Evolutionary conservation across 805 yeast genomes (phyloP).

Genomic region (Barnettozyma siamensis): DNA sequence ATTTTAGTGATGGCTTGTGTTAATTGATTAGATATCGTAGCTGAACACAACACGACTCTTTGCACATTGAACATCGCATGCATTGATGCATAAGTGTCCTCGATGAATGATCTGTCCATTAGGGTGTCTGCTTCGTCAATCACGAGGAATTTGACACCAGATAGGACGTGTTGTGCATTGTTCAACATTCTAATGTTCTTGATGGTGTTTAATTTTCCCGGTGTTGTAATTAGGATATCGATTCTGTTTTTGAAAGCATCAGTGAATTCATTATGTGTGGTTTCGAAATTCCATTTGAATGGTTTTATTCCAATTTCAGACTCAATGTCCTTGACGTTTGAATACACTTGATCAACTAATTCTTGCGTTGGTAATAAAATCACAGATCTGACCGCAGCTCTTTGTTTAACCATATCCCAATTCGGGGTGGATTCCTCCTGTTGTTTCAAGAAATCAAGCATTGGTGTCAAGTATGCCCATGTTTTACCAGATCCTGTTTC

Average conservation of each 20-base stretch:
- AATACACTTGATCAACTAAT: slow-evolving; percentile 72
- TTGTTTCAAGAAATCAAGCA: slow-evolving; percentile 60
- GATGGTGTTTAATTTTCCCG: slow-evolving; percentile 55
- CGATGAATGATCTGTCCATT: slow-evolving; percentile 73
- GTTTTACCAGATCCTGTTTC: slow-evolving; percentile 98
- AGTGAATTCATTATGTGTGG: slow-evolving; percentile 47
- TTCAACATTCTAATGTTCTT: slow-evolving; percentile 29
- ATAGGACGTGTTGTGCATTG: slow-evolving; percentile 34
- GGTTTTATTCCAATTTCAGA: slow-evolving; percentile 37
- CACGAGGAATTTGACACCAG: slow-evolving; percentile 54
- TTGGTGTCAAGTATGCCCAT: slow-evolving; percentile 79
- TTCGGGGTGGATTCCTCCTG: slow-evolving; percentile 34
- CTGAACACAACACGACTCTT: slow-evolving; percentile 75
- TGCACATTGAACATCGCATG: slow-evolving; percentile 44
- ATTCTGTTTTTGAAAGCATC: slow-evolving; percentile 45
- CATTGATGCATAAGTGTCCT: slow-evolving; percentile 55
- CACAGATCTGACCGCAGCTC: slow-evolving; percentile 56
- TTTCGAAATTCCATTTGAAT: slow-evolving; percentile 58
- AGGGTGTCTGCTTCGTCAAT: slow-evolving; percentile 94
- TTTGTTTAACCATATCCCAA: slow-evolving; percentile 29
- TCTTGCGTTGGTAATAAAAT: slow-evolving; percentile 90
- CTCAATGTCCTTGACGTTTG: slow-evolving; percentile 30
- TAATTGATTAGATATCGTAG: slow-evolving; percentile 82
- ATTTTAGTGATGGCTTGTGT: slow-evolving; percentile 50
- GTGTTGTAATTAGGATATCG: slow-evolving; percentile 83